Evolutionary conservation across 208 protist genomes (phyloP).

Genomic region (Strigomonas galati): DNA sequence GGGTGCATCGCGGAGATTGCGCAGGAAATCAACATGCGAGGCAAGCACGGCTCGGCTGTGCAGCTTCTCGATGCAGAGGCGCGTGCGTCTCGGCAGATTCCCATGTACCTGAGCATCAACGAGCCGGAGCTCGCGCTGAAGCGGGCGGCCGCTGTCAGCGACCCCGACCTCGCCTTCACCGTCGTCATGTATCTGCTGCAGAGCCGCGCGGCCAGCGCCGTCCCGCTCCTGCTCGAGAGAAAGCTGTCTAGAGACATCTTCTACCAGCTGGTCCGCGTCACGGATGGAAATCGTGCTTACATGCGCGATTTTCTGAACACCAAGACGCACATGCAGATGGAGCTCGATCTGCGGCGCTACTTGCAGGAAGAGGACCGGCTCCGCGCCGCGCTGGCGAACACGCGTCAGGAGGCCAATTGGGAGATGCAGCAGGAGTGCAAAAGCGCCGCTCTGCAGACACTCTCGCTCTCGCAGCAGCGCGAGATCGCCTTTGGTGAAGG

Average conservation of each 20-base stretch:
- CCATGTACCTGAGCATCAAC: constrained; percentile 66
- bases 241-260: constrained; percentile 35
- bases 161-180: constrained; percentile 70
- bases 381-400: constrained; percentile 21
- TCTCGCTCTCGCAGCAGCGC: constrained; percentile 27
- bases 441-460: constrained; percentile 36
- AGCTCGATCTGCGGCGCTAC: constrained; percentile 43
- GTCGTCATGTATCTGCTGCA: constrained; percentile 57
- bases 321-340: constrained; percentile 35
- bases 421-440: constrained; percentile 63
- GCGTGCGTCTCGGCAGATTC: constrained; percentile 41
- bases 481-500: constrained; percentile 16
- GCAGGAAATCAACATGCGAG: constrained; percentile 38
- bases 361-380: constrained; percentile 43
- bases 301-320: constrained; percentile 42
- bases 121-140: constrained; percentile 60
- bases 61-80: constrained; percentile 53
- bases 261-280: constrained; percentile 41
- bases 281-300: constrained; percentile 29
- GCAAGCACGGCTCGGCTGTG: constrained; percentile 47
- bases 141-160: constrained; percentile 32
- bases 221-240: constrained; percentile 30
- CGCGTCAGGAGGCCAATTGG: constrained; percentile 32
- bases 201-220: constrained; percentile 28
- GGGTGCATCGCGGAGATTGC: constrained; percentile 59